Base-by-base conservation (phyloP, 202 grass and related monocot species). In the Zoysia matrella region DNA sequence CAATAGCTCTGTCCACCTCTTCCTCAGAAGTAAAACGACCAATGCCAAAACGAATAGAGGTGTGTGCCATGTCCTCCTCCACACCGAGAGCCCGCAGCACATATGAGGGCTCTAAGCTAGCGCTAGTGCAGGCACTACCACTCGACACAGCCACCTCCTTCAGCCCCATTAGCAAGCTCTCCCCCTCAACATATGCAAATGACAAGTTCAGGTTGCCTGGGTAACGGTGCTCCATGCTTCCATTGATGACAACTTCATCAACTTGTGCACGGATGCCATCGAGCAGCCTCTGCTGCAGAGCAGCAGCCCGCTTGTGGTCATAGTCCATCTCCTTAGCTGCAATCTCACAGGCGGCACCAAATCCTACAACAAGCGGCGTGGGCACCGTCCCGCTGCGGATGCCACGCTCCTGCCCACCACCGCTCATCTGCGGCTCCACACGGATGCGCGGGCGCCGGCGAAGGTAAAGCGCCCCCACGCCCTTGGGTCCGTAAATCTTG, bases 1-100 rank as follows among this genome's bases (percentile, higher is more conserved):
- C 89, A 75, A 84, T 76, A 11, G 92, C 86, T 74, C 86, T 88
- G 84, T 94, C 89, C 8, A 94, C 88, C 84, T 94, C 92, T n/a
- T 74, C 89, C 77, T 94, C 92, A 0, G 86, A 92, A 45, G 86
- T 94, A 76, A 94, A 94, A 9, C 89, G 86, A 11, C 92, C 89
- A 1, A 94, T 94, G 36, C 92, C 92, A 83, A 94, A 94, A 3
- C 92, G 86, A 39, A 94, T 94, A 10, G 92, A 94, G 36, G 89
- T 94, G 82, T 94, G 92, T 1, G 89, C 92, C 92, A 94, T 94
- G 60, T 94, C 89, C 83, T 94, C 89, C 8, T 92, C 92, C 74
- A 94, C 92, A 2, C 92, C 92, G 3, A 94, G 81, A 0, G 92
- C 92, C 22, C 89, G 47, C 16, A 94, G 84, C 7, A 94, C 89